These are phyloP conservation scores for Lachancea sp. DNA, from an alignment of 805 yeast genomes.

Conservation along the genomic window DNA sequence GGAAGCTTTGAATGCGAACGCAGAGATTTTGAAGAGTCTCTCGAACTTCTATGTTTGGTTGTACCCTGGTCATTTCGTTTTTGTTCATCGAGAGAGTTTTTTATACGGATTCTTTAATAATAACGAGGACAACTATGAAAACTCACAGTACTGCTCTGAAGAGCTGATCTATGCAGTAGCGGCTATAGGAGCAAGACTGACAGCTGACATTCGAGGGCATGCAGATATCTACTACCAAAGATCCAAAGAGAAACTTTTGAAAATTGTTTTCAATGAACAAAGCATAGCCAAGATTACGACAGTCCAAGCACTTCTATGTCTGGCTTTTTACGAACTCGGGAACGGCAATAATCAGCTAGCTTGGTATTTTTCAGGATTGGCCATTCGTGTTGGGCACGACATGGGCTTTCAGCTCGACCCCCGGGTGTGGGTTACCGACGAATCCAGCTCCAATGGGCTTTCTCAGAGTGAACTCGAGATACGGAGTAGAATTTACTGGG, in stretches of 20 bases:
- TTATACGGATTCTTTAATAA: slow-evolving; percentile 55
- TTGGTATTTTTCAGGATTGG: slow-evolving; percentile 59
- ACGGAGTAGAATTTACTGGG: slow-evolving; percentile 60
- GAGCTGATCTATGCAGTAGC: slow-evolving; percentile 51
- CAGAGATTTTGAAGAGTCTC: slow-evolving; percentile 27
- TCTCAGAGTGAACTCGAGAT: slow-evolving; percentile 49
- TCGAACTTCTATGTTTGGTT: slow-evolving; percentile 51
- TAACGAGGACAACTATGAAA: slow-evolving; percentile 35
- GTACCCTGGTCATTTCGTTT: slow-evolving; percentile 57
- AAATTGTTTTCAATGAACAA: slow-evolving; percentile 34
- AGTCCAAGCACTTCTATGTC: slow-evolving; percentile 50
- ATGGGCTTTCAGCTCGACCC: slow-evolving; percentile 60
- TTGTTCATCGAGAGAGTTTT: slow-evolving; percentile 58
- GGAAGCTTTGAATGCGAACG: slow-evolving; percentile 25
- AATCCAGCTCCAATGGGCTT: slow-evolving; percentile 33
- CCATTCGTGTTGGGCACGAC: slow-evolving; percentile 59
- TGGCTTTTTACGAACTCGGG: slow-evolving; percentile 58
- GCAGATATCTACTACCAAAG: slow-evolving; percentile 42
- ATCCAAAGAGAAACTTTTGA: slow-evolving; percentile 40
- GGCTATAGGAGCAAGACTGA: slow-evolving; percentile 51
- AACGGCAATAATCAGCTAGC: slow-evolving; percentile 52
- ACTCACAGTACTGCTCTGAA: slow-evolving; percentile 48
- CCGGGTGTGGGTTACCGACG: slow-evolving; percentile 46
- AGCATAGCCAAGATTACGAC: slow-evolving; percentile 43
- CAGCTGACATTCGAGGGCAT: slow-evolving; percentile 37